Conservation (phyloP, 495 filamentous ascomycete genomes). For the Venustampulla echinocandica region DNA sequence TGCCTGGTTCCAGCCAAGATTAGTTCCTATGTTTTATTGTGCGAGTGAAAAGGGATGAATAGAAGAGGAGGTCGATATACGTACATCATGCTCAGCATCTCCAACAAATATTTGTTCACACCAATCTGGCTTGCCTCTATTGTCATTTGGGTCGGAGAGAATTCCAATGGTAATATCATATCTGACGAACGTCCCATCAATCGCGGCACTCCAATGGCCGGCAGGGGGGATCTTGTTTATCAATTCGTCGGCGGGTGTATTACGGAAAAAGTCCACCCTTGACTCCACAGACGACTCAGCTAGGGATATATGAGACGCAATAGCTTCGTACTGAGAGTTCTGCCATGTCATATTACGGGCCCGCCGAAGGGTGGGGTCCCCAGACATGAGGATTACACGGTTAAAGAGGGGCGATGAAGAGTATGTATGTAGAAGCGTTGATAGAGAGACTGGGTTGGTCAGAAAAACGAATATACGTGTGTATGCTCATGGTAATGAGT, state of each 20-base stretch:
- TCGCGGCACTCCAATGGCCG: conserved; percentile 8
- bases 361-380: conserved; percentile 11
- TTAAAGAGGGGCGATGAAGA: conserved; percentile 7
- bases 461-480: neutral
- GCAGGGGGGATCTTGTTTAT: conserved; percentile 1
- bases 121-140: conserved; percentile 9
- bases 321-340: conserved; percentile 1
- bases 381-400: conserved; percentile 15
- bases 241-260: conserved; percentile 1
- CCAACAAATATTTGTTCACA: conserved; percentile 11
- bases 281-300: neutral
- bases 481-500: neutral
- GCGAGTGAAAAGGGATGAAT: neutral
- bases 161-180: conserved; percentile 7
- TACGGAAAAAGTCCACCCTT: neutral
- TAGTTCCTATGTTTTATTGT: neutral
- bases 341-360: conserved; percentile 10
- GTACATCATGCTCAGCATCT: conserved; percentile 11
- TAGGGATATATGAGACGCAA: neutral
- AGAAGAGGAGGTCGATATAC: neutral
- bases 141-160: neutral
- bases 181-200: conserved; percentile 10
- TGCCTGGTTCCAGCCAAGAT: neutral
- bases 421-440: neutral
- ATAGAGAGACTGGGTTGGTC: conserved; percentile 1